These are phyloP conservation scores for Aspergillus alliaceus DNA, from an alignment of 2,329 filamentous ascomycete genomes.

Conservation along the genomic window DNA sequence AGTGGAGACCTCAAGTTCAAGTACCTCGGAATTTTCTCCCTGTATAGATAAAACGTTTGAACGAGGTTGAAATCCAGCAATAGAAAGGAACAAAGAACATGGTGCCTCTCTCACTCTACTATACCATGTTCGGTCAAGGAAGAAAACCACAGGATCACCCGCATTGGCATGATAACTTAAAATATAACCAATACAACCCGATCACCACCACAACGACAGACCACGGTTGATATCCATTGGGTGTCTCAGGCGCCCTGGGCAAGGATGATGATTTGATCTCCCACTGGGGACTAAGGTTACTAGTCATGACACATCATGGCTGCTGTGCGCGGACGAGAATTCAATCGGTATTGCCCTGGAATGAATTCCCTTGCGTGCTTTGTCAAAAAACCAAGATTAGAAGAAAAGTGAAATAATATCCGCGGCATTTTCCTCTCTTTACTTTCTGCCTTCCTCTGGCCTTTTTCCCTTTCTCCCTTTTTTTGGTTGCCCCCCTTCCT, in stretches of 20 bases:
- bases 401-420: no score
- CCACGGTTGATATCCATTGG: neutral
- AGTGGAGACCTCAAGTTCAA: no score
- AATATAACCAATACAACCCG: neutral
- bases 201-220: neutral
- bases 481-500: no score
- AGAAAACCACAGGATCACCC: neutral
- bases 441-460: no score
- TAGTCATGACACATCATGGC: neutral
- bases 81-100: no score
- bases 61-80: no score
- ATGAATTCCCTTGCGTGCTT: no score
- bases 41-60: no score
- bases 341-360: neutral
- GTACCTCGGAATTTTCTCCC: no score
- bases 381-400: no score
- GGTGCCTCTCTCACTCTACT: no score
- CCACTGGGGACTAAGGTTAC: neutral
- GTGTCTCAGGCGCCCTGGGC: neutral
- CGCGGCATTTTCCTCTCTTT: neutral
- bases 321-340: neutral
- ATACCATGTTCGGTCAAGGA: neutral
- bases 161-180: slow-evolving; percentile 2
- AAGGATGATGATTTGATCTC: neutral
- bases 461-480: no score